Conservation (phyloP, 768 basidiomycete genomes). For the Suillus lakei region DNA sequence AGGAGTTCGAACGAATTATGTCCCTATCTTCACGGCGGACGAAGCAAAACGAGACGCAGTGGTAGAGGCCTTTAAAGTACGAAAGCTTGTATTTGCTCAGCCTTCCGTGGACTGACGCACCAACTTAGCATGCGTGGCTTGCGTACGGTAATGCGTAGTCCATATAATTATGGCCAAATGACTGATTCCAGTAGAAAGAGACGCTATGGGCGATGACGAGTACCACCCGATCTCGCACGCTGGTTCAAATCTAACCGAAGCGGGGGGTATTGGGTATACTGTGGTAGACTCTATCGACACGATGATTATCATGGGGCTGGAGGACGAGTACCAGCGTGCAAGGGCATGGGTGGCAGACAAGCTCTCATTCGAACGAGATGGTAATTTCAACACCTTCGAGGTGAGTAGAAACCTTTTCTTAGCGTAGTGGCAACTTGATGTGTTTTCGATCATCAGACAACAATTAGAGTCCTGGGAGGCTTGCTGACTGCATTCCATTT, state of each 20-base stretch:
- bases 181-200: conserved; percentile 58
- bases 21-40: conserved; percentile 54
- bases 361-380: conserved; percentile 79
- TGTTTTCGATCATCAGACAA: conserved; percentile 58
- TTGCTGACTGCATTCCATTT: conserved; percentile 87
- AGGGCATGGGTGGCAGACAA: conserved; percentile 74
- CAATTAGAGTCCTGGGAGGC: conserved; percentile 91
- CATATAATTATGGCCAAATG: conserved; percentile 6
- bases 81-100: conserved; percentile 18
- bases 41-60: conserved; percentile 67
- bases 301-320: conserved; percentile 83
- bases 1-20: conserved; percentile 24
- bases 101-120: neutral
- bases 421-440: conserved; percentile 7
- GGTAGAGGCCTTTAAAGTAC: conserved; percentile 78
- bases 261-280: conserved; percentile 87
- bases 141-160: conserved; percentile 68
- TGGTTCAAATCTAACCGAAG: conserved; percentile 79
- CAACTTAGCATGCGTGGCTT: conserved; percentile 75
- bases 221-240: conserved; percentile 81
- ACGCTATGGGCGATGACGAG: conserved; percentile 93
- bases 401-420: conserved; percentile 44
- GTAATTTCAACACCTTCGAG: conserved; percentile 88
- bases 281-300: conserved; percentile 89
- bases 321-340: conserved; percentile 78